Base-by-base conservation (phyloP, 495 filamentous ascomycete species). In the Podospora anserina region DNA sequence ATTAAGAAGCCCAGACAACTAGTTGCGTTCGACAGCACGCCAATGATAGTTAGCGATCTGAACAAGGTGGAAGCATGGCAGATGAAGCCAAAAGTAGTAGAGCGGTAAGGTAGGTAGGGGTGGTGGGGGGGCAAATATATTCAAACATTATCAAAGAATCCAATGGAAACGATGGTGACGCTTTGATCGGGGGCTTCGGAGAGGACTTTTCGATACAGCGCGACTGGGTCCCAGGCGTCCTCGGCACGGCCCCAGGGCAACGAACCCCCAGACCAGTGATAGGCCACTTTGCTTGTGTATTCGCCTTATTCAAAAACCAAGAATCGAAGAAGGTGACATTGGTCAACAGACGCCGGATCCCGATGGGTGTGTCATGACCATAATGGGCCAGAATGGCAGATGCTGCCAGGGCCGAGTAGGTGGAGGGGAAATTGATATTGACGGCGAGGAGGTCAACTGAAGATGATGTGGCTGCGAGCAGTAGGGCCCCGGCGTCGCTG, bases 371-470 rank as follows among this genome's bases (percentile, higher is more conserved):
- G 20, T 74, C 7, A 0, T 76, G 76, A 9, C 78, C 77, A 49
- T 83, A 83, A 68, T 84, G 78, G 3, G 79, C 77, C 3, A 83
- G 69, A 55, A 84, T 76, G 2, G 75, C 79, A 9, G 78, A 83
- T 4, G 73, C 77, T 4, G 81, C 75, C 2, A 83, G 72, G 5
- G 79, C 81, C 6, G 81, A 79, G 68, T 78, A 84, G 0, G 71
- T 69, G 0, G 82, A 83, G 2, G 78, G 75, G 19, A 78, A 76
- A 61, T 83, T 84, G 68, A 84, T 26, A 58, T 77, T 80, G 32
- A 85, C 77, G 6, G 77, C 82, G 2, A 82, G 75, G 1, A 84
- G 73, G 64, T 80, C 66, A 9, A 71, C 75, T 1, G 68, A n/a
- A 1, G 75, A 68, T 49, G 72, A 74, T 28, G 76, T 79, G 66